A percentile compares a stretch with the other conserved stretches of the same genome.
These are phyloP conservation scores for Arabis alpina DNA, from an alignment of 345 rosid species.

Conservation along the genomic window DNA sequence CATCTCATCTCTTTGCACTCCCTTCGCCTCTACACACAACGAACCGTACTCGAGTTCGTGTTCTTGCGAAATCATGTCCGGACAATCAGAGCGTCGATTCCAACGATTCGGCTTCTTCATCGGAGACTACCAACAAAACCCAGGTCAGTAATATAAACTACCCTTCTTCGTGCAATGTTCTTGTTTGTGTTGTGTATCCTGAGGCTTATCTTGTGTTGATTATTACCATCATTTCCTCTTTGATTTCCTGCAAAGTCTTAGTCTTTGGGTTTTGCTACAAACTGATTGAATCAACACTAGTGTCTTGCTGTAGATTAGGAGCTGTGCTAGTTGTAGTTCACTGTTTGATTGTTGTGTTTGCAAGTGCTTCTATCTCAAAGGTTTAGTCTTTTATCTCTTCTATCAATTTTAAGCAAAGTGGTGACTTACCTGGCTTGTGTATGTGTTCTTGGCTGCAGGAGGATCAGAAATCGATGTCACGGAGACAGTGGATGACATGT, in stretches of 20 bases:
- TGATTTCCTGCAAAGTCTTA: not conserved
- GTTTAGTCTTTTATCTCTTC: not conserved
- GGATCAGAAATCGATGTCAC: slow-evolving; percentile 50
- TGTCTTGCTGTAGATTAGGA: slow-evolving; percentile 5
- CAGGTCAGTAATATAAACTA: slow-evolving; percentile 14
- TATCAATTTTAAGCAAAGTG: not conserved
- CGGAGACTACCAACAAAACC: slow-evolving; percentile 11
- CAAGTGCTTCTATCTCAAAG: slow-evolving; percentile 3
- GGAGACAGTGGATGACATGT: slow-evolving; percentile 74
- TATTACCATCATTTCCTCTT: too few species aligned
- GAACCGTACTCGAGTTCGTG: slow-evolving; percentile 31
- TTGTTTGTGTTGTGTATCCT: not conserved
- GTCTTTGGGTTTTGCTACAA: not conserved
- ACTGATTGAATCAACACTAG: not conserved
- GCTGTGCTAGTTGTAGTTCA: slow-evolving; percentile 11
- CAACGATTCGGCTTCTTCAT: slow-evolving; percentile 16
- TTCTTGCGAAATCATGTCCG: slow-evolving; percentile 33
- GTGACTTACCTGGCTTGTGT: not conserved
- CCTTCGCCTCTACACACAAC: slow-evolving; percentile 34
- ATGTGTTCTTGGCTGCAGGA: slow-evolving; percentile 46
- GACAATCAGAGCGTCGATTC: slow-evolving; percentile 33
- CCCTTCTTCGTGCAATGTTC: too few species aligned
- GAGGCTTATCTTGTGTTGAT: not conserved
- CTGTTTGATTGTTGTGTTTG: not conserved
- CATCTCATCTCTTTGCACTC: slow-evolving; percentile 45